Evolutionary conservation across 306 rosid genomes (phyloP).

Genomic region (Acacia acuminata): DNA sequence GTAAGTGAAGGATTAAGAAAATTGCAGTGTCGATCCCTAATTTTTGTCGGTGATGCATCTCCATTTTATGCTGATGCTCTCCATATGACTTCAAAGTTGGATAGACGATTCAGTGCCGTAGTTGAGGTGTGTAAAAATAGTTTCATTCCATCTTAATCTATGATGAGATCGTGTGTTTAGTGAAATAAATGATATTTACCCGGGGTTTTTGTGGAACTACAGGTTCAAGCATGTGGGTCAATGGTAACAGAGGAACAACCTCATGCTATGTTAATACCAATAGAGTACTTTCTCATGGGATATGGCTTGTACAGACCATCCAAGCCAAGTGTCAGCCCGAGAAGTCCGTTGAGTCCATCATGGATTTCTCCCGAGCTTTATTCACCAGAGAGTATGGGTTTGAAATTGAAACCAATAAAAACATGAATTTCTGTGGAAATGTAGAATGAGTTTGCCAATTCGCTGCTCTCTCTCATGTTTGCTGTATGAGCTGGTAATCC

Average conservation of each 20-base stretch:
- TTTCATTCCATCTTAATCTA: constrained; percentile 3
- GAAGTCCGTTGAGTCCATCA: constrained; percentile 92
- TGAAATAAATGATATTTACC: constrained; percentile 17
- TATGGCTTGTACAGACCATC: constrained; percentile 83
- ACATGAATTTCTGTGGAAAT: constrained; percentile 60
- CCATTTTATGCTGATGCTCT: constrained; percentile 82
- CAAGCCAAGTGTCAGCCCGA: constrained; percentile 76
- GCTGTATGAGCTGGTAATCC: constrained; percentile 30
- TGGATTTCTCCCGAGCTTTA: constrained; percentile 93
- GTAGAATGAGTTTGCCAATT: constrained; percentile 29
- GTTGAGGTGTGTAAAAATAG: constrained; percentile 67
- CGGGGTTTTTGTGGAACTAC: constrained; percentile 31
- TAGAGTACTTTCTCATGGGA: constrained; percentile 93
- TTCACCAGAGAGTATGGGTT: constrained; percentile 98
- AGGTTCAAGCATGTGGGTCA: constrained; percentile 98
- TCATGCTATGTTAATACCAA: constrained; percentile 91
- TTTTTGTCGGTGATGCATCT: constrained; percentile 91
- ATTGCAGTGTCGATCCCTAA: constrained; percentile 82
- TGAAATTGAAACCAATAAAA: constrained; percentile 95
- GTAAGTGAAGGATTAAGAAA: constrained; percentile 71
- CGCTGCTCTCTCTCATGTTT: constrained; percentile 33
- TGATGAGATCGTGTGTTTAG: constrained; percentile 4
- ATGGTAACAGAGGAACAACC: constrained; percentile 99
- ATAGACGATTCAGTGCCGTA: constrained; percentile 82
- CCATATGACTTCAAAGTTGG: constrained; percentile 82